These are phyloP conservation scores for Platanthera zijinensis DNA, from an alignment of 106 monocot genomes.

Conservation along the genomic window DNA sequence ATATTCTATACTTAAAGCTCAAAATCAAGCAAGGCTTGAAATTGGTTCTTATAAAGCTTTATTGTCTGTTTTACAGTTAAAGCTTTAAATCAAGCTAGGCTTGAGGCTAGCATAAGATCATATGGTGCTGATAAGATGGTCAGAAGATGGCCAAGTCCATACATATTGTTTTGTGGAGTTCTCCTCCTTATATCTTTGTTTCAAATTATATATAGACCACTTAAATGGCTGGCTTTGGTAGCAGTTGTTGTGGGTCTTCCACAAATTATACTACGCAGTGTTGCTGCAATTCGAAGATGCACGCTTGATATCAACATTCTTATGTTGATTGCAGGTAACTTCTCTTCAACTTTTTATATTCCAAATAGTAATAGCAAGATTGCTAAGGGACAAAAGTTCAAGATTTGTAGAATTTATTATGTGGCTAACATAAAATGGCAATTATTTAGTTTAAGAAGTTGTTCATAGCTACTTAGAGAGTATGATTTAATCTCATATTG, in stretches of 20 bases:
- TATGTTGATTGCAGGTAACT: conserved; percentile 64
- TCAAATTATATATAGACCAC: conserved; percentile 34
- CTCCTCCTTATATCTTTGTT: conserved; percentile 46
- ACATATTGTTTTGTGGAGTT: conserved; percentile 41
- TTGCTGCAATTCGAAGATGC: conserved; percentile 40
- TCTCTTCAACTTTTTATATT: too few species aligned
- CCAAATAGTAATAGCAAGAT: too few species aligned
- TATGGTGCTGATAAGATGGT: conserved; percentile 30
- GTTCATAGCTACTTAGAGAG: too few species aligned
- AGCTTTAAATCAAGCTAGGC: conserved; percentile 71
- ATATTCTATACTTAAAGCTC: conserved; percentile 40
- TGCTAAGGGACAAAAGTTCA: too few species aligned
- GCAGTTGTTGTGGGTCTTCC: conserved; percentile 35
- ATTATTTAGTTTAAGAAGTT: too few species aligned
- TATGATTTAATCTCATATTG: too few species aligned
- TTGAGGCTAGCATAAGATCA: conserved; percentile 64
- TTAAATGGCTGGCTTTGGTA: conserved; percentile 52
- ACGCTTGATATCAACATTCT: conserved; percentile 70
- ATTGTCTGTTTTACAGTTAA: conserved; percentile 34
- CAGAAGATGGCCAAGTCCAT: conserved; percentile 60
- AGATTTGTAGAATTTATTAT: too few species aligned
- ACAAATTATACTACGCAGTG: conserved; percentile 38
- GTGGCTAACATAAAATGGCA: too few species aligned
- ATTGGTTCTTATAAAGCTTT: too few species aligned
- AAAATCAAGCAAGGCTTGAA: conserved; percentile 80